A percentile compares a stretch with the other conserved stretches of the same genome.
Conservation (phyloP, 352 stramenopile genomes). For the Pythium plurisporium region DNA sequence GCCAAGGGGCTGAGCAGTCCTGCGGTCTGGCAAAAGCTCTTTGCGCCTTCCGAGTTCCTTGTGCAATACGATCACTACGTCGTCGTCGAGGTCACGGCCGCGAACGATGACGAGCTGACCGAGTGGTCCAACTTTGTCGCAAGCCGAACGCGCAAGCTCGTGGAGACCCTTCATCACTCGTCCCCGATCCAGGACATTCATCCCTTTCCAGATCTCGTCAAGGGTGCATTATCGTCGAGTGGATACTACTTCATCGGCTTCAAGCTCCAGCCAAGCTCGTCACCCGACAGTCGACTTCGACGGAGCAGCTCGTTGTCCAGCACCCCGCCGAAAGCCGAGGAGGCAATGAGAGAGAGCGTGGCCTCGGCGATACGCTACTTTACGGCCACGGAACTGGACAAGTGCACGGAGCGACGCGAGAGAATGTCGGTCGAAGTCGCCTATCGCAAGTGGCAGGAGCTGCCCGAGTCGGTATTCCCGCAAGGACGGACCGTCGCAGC, state of each 20-base stretch:
- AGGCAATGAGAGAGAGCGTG: slow-evolving; percentile 35
- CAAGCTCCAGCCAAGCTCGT: slow-evolving; percentile 28
- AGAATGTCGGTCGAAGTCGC: slow-evolving; percentile 56
- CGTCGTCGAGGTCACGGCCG: slow-evolving; percentile 48
- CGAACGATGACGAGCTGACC: slow-evolving; percentile 50
- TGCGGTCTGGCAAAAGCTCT: slow-evolving; percentile 71
- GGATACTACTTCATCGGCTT: slow-evolving; percentile 79
- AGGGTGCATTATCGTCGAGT: slow-evolving; percentile 9
- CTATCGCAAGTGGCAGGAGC: slow-evolving; percentile 64
- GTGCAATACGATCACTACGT: slow-evolving; percentile 85
- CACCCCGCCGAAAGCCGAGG: not conserved
- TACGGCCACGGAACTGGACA: slow-evolving; percentile 64
- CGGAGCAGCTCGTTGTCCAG: not conserved
- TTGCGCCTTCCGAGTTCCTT: slow-evolving; percentile 67
- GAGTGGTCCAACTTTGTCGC: slow-evolving; percentile 77
- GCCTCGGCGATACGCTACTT: slow-evolving; percentile 73
- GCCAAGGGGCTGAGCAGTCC: slow-evolving; percentile 56
- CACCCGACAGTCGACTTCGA: not conserved
- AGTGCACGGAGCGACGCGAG: slow-evolving; percentile 45
- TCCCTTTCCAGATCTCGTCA: slow-evolving; percentile 60
- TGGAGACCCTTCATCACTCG: slow-evolving; percentile 77
- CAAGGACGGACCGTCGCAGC: slow-evolving; percentile 49
- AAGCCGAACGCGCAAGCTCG: slow-evolving; percentile 78
- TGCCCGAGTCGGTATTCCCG: slow-evolving; percentile 61
- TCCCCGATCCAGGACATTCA: slow-evolving; percentile 57